Percentiles rank a stretch among this genome's conserved stretches.
Conservation (phyloP, 176 grass and related monocot species). For the Rhynchospora breviuscula region DNA sequence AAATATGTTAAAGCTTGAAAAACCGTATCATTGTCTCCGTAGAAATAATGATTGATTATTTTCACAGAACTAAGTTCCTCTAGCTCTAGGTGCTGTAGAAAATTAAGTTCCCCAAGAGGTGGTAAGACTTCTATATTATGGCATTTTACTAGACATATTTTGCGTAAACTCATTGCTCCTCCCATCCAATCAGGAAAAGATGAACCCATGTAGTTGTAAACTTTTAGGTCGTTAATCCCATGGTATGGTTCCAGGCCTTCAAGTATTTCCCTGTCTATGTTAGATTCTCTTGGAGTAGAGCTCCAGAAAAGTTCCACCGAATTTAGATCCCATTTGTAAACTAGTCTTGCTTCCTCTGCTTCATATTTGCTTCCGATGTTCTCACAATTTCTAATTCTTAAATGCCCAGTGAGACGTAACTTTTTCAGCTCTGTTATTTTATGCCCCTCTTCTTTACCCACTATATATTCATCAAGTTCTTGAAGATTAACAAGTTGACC, state of each 20-base stretch:
- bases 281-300: neutral
- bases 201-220: slow-evolving; percentile 31
- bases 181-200: slow-evolving; percentile 36
- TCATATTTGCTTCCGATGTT: too few species aligned
- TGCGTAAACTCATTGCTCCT: slow-evolving; percentile 26
- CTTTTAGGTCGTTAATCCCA: slow-evolving; percentile 34
- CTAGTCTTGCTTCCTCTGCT: too few species aligned
- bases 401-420: too few species aligned
- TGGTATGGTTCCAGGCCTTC: slow-evolving; percentile 28
- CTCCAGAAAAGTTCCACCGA: slow-evolving; percentile 19
- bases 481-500: neutral
- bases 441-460: slow-evolving; percentile 20
- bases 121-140: slow-evolving; percentile 34
- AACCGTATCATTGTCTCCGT: slow-evolving; percentile 1
- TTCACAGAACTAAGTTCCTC: slow-evolving; percentile 27
- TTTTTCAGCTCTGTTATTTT: slow-evolving; percentile 5
- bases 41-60: slow-evolving; percentile 26
- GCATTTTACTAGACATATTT: slow-evolving; percentile 23
- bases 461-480: slow-evolving; percentile 36
- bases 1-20: slow-evolving; percentile 41
- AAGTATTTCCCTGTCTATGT: slow-evolving; percentile 24
- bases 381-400: too few species aligned
- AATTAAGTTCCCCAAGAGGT: slow-evolving; percentile 35
- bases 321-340: slow-evolving; percentile 23
- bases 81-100: slow-evolving; percentile 27